Percentiles rank a stretch among this genome's conserved stretches.
Conservation (phyloP, 2,329 filamentous ascomycete genomes). For the Claviceps quebecensis region DNA sequence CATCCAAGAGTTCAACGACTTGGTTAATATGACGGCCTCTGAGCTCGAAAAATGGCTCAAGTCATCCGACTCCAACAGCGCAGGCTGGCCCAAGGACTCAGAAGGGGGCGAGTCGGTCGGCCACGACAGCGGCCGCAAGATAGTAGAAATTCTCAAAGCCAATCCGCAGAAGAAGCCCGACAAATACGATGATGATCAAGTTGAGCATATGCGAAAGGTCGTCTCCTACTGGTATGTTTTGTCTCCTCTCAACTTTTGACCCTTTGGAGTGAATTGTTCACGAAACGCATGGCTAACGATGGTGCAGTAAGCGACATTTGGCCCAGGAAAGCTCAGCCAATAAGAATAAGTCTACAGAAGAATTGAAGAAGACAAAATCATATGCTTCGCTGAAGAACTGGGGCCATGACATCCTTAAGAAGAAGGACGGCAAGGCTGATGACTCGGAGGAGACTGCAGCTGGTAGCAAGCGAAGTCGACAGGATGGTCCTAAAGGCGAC, state of each 20-base stretch:
- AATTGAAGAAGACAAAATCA: constrained; percentile 34
- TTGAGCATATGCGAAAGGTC: constrained; percentile 48
- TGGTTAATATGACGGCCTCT: constrained; percentile 50
- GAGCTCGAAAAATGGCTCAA: constrained; percentile 50
- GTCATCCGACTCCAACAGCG: constrained; percentile 39
- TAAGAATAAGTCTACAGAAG: constrained; percentile 31
- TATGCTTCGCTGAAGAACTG: constrained; percentile 51
- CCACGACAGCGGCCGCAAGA: constrained; percentile 49
- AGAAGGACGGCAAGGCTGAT: constrained; percentile 9
- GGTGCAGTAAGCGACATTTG: constrained; percentile 42
- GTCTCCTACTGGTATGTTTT: constrained; percentile 41
- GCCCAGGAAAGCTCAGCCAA: constrained; percentile 49
- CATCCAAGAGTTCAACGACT: constrained; percentile 46
- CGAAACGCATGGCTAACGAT: background rate
- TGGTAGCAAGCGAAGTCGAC: constrained; percentile 16
- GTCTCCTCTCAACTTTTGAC: background rate
- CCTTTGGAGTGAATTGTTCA: too few species aligned
- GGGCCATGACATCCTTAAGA: constrained; percentile 40
- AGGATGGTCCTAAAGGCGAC: constrained; percentile 10
- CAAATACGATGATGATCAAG: constrained; percentile 39
- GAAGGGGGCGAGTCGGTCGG: constrained; percentile 47
- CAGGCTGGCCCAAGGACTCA: constrained; percentile 47
- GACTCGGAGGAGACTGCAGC: constrained; percentile 6
- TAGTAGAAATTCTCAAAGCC: constrained; percentile 46
- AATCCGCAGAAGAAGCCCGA: constrained; percentile 43